A percentile compares a stretch with the other conserved stretches of the same genome.
Evolutionary conservation across 768 basidiomycete species (phyloP).

Genomic region (Kwoniella sp.): DNA sequence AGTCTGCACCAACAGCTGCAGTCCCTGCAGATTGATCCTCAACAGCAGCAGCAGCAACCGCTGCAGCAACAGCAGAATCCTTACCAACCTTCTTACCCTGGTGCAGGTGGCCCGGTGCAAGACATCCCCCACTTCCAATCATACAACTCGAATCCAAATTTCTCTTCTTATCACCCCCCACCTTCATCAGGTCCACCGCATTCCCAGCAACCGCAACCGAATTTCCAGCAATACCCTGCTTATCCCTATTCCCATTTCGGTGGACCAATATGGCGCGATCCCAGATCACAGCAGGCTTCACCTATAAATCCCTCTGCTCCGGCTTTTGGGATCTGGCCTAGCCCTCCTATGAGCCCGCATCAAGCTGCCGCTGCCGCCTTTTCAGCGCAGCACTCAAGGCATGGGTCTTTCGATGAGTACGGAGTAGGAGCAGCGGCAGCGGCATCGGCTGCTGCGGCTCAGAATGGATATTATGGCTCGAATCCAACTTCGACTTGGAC

Average conservation of each 20-base stretch:
- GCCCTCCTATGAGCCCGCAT: slow-evolving; percentile 31
- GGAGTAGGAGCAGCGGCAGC: not conserved
- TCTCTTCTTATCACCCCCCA: not conserved
- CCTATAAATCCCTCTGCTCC: slow-evolving; percentile 11
- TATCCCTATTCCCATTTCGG: slow-evolving; percentile 11
- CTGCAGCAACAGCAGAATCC: not conserved
- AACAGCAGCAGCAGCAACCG: not conserved
- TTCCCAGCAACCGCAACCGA: slow-evolving; percentile 2
- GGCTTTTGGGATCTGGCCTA: slow-evolving; percentile 17
- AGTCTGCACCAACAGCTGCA: not conserved
- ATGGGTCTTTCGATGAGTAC: slow-evolving; percentile 17
- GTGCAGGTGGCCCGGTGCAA: not conserved
- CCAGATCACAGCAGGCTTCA: slow-evolving; percentile 1
- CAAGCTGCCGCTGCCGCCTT: not conserved
- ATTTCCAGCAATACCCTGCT: slow-evolving; percentile 9
- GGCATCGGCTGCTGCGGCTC: not conserved
- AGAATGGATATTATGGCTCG: slow-evolving; percentile 6
- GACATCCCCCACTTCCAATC: slow-evolving; percentile 13
- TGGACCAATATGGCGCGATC: slow-evolving; percentile 4
- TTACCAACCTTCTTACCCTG: slow-evolving; percentile 1
- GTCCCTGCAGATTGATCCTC: not conserved
- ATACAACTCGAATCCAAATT: slow-evolving; percentile 2
- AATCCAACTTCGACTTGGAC: slow-evolving; percentile 21
- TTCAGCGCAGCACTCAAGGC: slow-evolving; percentile 7
- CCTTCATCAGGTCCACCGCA: not conserved